Conservation (phyloP, 2,329 filamentous ascomycete species). For the Alternaria tenuissima region DNA sequence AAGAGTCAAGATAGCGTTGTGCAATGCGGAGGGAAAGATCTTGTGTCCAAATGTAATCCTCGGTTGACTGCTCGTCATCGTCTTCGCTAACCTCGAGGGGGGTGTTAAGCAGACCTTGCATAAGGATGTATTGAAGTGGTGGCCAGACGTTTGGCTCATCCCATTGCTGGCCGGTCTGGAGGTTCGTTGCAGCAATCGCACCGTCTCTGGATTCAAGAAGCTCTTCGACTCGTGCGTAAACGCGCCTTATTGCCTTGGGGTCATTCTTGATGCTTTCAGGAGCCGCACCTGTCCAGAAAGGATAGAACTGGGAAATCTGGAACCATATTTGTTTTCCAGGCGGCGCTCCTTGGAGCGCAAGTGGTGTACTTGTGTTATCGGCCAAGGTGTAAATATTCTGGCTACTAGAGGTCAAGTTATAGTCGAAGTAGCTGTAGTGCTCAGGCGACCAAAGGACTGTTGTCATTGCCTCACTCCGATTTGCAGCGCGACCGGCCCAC, state of each 20-base stretch:
- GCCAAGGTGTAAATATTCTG: conserved; percentile 64
- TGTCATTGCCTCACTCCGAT: conserved; percentile 69
- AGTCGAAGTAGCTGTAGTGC: conserved; percentile 72
- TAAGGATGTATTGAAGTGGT: conserved; percentile 70
- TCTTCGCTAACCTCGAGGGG: conserved; percentile 63
- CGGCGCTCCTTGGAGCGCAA: conserved; percentile 56
- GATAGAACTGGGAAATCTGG: conserved; percentile 68
- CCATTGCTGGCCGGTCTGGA: conserved; percentile 71
- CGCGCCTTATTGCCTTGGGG: conserved; percentile 64
- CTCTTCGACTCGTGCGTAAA: conserved; percentile 62
- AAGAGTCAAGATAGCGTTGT: conserved; percentile 72
- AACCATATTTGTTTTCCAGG: conserved; percentile 66
- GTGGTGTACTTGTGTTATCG: conserved; percentile 51
- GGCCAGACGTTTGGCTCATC: conserved; percentile 77
- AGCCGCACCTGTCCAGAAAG: conserved; percentile 74
- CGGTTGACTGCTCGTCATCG: conserved; percentile 53
- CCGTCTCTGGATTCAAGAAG: conserved; percentile 64
- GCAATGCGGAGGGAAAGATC: conserved; percentile 65
- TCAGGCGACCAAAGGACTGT: conserved; percentile 71
- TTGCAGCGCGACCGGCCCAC: conserved; percentile 61
- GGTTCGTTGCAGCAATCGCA: conserved; percentile 69
- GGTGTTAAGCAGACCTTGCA: conserved; percentile 68
- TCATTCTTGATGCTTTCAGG: conserved; percentile 65
- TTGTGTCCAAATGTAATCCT: conserved; percentile 62
- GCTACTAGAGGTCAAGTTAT: conserved; percentile 67